These are phyloP conservation scores for Jatropha podagrica DNA, from an alignment of 441 rosid genomes.

Conservation along the genomic window DNA sequence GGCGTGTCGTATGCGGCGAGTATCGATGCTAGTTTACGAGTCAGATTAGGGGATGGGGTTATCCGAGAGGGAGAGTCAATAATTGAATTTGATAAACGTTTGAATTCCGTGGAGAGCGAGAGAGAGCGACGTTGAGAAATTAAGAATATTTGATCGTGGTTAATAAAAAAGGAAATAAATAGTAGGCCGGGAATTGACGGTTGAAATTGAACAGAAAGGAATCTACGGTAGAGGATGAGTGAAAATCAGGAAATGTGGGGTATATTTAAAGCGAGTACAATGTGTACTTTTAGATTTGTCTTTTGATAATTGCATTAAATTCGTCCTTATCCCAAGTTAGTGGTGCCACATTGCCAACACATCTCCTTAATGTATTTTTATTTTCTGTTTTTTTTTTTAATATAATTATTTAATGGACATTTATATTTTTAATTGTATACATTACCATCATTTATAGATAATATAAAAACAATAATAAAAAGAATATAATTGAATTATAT, in stretches of 20 bases:
- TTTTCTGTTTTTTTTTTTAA: too few species aligned
- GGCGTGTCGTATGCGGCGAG: background rate
- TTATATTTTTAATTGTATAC: too few species aligned
- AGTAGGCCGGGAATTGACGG: background rate
- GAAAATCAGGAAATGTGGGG: too few species aligned
- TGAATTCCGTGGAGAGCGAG: slow-evolving; percentile 1
- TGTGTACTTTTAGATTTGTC: background rate
- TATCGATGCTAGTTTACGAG: background rate
- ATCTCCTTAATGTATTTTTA: too few species aligned
- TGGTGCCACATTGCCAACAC: background rate
- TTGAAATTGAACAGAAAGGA: background rate
- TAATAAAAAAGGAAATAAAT: too few species aligned
- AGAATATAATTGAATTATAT: too few species aligned
- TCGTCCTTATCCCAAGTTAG: background rate
- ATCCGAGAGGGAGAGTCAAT: background rate
- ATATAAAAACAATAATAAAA: too few species aligned
- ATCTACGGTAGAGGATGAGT: slow-evolving; percentile 6
- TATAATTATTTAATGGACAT: too few species aligned
- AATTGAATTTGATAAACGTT: slow-evolving; percentile 7
- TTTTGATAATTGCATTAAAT: background rate
- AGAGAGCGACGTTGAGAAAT: background rate
- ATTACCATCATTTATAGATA: too few species aligned
- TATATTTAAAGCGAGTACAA: background rate
- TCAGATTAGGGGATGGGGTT: background rate
- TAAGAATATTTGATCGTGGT: background rate